Base-by-base conservation (phyloP, 371 early-diverging fungal species). In the Mortierella sp. region DNA sequence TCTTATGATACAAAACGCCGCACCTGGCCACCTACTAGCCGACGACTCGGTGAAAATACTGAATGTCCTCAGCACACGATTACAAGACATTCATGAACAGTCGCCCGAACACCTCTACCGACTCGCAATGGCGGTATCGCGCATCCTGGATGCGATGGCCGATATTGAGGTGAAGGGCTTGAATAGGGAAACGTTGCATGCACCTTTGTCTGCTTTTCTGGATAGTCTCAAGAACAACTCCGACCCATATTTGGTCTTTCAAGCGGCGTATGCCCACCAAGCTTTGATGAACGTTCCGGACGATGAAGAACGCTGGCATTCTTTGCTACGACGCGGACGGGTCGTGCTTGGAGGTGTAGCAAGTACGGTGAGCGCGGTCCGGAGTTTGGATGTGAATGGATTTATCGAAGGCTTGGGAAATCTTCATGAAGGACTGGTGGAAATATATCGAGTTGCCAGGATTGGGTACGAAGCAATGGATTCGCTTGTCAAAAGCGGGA, bases 241-340 rank as follows among this genome's bases (percentile, higher is more conserved):
- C 0, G 49, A 54, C 19, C 41, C 63, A 0, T 62, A 48, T 31
- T 19, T 62, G 42, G 27, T 27, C 6, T 54, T 39, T 14, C 55
- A 62, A 28, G 63, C 49, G 1, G 23, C 51, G 2, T 60, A 60
- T 21, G 44, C 60, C 31, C 42, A 19, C 14, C 60, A 60, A 21
- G 50, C 51, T 2, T 23, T 60, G 24, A 42, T n/a, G 43, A 19
- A 41, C 32, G 31, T 60, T 27, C 41, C 42, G 2, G 50, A 59
- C 17, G 42, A 59, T 17, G 50, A 59, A 19, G 15, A 28, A 5
- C 21, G 5, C 42, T 50, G 59, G 50, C 49, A 59, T 6, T 21
- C 12, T 23, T 17, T 23, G 15, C 17, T 41, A 7, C 37, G 56
- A 21, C 56, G 28, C 3, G 19, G 19, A 4, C 28, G 56, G 11